Conservation (phyloP, 768 basidiomycete species). For the Boletus subcaerulescens region DNA sequence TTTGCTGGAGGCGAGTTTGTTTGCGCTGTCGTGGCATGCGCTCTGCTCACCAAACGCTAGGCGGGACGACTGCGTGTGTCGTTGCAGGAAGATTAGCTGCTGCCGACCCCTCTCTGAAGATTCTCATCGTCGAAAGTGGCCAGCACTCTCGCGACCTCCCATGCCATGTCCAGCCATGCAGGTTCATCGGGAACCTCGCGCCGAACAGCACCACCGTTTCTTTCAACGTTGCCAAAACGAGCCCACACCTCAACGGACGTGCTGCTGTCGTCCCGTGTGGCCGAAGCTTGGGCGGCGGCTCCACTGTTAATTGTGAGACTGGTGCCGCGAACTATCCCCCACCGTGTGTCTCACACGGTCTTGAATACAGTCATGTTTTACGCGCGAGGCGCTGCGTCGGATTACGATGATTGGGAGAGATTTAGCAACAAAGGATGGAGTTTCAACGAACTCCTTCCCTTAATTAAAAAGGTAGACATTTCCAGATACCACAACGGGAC, state of each 20-base stretch:
- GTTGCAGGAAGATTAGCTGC: constrained; percentile 49
- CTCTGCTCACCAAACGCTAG: constrained; percentile 14
- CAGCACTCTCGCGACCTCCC: constrained; percentile 45
- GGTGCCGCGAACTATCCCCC: too few relatives aligned
- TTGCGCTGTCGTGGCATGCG: too few relatives aligned
- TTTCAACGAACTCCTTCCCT: constrained; percentile 51
- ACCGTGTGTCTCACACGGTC: neutral
- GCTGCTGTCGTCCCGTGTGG: constrained; percentile 43
- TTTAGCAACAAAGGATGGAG: constrained; percentile 61
- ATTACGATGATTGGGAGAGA: constrained; percentile 59
- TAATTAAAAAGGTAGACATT: constrained; percentile 49
- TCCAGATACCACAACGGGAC: neutral
- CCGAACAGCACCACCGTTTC: constrained; percentile 43
- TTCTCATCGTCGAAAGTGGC: constrained; percentile 62
- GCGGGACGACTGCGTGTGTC: constrained; percentile 54
- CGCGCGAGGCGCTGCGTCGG: constrained; percentile 55
- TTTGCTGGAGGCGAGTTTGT: constrained; percentile 50
- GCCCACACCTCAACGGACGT: constrained; percentile 45
- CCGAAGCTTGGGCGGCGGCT: constrained; percentile 60
- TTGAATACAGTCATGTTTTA: constrained; percentile 43
- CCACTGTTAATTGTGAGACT: constrained; percentile 53
- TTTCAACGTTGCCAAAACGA: constrained; percentile 37
- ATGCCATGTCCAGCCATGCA: constrained; percentile 52
- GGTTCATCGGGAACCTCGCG: constrained; percentile 42
- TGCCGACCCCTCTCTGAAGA: constrained; percentile 51